Conservation (phyloP, 805 yeast species). For the Yamadazyma kitorensis region DNA sequence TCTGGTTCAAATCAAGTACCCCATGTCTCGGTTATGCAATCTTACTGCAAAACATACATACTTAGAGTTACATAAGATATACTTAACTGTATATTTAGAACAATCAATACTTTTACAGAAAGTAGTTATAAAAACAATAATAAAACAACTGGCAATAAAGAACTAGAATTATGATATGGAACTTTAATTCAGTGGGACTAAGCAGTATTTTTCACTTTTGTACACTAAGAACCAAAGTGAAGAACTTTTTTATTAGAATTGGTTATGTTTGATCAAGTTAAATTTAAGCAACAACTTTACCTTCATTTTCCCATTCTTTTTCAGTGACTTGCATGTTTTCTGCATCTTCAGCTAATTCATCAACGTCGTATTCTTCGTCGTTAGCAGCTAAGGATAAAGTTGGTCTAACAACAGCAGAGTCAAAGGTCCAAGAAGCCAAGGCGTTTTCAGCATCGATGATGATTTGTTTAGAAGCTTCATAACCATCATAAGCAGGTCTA, state of each 20-base stretch:
- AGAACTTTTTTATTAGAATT: constrained; percentile 1
- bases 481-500: constrained; percentile 97
- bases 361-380: constrained; percentile 50
- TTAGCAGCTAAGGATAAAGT: constrained; percentile 73
- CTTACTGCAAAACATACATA: too few species aligned
- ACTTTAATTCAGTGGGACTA: too few species aligned
- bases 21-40: too few species aligned
- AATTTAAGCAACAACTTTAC: constrained; percentile 26
- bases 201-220: too few species aligned
- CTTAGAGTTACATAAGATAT: too few species aligned
- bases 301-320: constrained; percentile 37
- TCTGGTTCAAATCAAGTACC: too few species aligned
- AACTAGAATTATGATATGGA: too few species aligned
- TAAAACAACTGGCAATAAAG: too few species aligned
- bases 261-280: not conserved
- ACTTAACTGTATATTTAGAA: too few species aligned
- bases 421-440: constrained; percentile 94
- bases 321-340: constrained; percentile 52
- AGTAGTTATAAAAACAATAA: too few species aligned
- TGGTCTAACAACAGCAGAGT: constrained; percentile 92
- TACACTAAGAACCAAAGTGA: too few species aligned
- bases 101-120: too few species aligned
- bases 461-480: constrained; percentile 96
- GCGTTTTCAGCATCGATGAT: constrained; percentile 96
- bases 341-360: constrained; percentile 42